phyloP scores from a whole-genome alignment of 495 filamentous ascomycete genomes.

The Cryomyces minteri region DNA sequence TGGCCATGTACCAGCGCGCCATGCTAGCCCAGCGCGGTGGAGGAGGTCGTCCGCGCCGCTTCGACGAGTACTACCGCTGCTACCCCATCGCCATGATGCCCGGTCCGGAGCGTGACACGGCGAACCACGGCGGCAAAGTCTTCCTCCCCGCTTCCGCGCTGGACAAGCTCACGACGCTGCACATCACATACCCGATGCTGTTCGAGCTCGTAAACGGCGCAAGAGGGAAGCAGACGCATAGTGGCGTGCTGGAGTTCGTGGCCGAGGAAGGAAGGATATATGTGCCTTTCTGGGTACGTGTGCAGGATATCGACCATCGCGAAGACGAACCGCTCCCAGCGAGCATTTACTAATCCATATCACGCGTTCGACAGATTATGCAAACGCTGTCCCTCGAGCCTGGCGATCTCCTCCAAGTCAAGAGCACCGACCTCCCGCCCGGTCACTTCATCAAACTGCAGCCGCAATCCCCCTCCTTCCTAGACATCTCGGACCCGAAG shows the following conservation, averaged over 20 bases:
- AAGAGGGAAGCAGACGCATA: slow-evolving; percentile 62
- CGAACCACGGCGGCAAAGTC: slow-evolving; percentile 95
- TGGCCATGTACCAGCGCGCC: slow-evolving; percentile 21
- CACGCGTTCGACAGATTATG: slow-evolving; percentile 53
- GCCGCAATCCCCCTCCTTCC: slow-evolving; percentile 75
- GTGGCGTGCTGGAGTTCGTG: slow-evolving; percentile 91
- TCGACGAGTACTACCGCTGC: slow-evolving; percentile 94
- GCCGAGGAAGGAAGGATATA: slow-evolving; percentile 95
- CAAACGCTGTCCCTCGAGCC: slow-evolving; percentile 72
- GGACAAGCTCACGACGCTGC: slow-evolving; percentile 87
- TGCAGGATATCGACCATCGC: background rate
- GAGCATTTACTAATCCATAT: background rate
- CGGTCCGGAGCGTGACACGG: slow-evolving; percentile 72
- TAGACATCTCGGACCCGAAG: slow-evolving; percentile 92
- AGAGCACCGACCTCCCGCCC: slow-evolving; percentile 75
- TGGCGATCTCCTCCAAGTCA: slow-evolving; percentile 86
- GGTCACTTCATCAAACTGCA: slow-evolving; percentile 90
- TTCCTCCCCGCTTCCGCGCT: slow-evolving; percentile 87
- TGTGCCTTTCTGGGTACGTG: slow-evolving; percentile 77
- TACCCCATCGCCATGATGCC: slow-evolving; percentile 90
- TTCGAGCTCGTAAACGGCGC: slow-evolving; percentile 86
- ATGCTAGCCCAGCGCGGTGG: slow-evolving; percentile 12
- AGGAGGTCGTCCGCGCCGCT: slow-evolving; percentile 38
- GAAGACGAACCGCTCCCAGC: too few relatives aligned
- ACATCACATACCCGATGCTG: slow-evolving; percentile 94